These are phyloP conservation scores for Diaporthe sp. DNA, from an alignment of 2,329 filamentous ascomycete species.

Conservation along the genomic window DNA sequence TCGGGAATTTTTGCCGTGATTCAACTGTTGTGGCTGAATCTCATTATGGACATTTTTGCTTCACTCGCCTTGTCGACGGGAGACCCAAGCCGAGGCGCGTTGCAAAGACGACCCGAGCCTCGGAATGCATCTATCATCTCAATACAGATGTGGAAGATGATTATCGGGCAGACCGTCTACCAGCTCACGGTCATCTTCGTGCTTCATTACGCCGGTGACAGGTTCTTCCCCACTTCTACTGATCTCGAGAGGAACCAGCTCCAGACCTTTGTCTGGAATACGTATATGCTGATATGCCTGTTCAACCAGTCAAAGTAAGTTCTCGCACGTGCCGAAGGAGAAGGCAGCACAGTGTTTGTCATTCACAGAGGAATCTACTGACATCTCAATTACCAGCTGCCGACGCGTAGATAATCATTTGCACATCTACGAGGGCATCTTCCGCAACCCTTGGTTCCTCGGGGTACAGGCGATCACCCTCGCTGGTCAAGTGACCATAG, in stretches of 20 bases:
- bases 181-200: constrained; percentile 75
- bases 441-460: constrained; percentile 82
- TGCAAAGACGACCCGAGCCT: constrained; percentile 54
- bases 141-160: constrained; percentile 87
- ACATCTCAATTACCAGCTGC: constrained; percentile 58
- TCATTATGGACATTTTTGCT: constrained; percentile 75
- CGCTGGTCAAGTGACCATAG: constrained; percentile 78
- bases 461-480: constrained; percentile 75
- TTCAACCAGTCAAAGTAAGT: constrained; percentile 72
- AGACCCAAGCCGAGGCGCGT: constrained; percentile 56
- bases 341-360: not conserved
- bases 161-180: constrained; percentile 79
- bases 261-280: constrained; percentile 83
- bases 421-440: constrained; percentile 85
- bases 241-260: constrained; percentile 56
- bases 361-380: not conserved
- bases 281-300: constrained; percentile 91
- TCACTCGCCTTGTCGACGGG: constrained; percentile 66
- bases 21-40: constrained; percentile 73
- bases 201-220: constrained; percentile 69
- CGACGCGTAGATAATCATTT: constrained; percentile 85
- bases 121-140: constrained; percentile 63
- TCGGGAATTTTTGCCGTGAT: constrained; percentile 70
- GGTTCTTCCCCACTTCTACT: constrained; percentile 54
- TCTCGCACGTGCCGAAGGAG: not conserved